Evolutionary conservation across 176 grass and related monocot species (phyloP).

Genomic region (Oryza glaberrima): DNA sequence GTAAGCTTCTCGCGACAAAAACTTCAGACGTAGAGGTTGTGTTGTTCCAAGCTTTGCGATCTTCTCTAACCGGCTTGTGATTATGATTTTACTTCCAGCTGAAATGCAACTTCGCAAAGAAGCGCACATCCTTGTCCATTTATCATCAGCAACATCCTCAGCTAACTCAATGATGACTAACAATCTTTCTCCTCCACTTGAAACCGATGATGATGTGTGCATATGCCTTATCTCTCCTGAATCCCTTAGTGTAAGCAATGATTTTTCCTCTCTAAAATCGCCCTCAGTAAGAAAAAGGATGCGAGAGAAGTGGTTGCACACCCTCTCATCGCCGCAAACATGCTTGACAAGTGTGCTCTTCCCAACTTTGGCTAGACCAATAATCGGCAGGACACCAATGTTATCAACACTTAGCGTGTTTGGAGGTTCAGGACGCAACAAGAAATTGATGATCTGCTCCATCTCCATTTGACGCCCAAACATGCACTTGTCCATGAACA

Average conservation of each 20-base stretch:
- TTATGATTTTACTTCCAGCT: conserved; percentile 39
- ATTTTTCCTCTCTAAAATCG: background rate
- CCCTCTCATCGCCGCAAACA: background rate
- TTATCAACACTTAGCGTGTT: background rate
- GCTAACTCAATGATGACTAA: conserved; percentile 9
- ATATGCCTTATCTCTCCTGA: too few species aligned
- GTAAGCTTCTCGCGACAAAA: background rate
- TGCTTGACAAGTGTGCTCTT: conserved; percentile 30
- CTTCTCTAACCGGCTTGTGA: background rate
- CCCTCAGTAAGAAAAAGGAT: background rate
- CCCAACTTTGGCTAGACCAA: conserved; percentile 32
- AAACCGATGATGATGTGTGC: too few species aligned
- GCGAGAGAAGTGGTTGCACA: conserved; percentile 12
- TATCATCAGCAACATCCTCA: background rate
- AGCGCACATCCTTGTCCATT: background rate
- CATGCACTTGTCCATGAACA: conserved; percentile 12
- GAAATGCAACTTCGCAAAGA: background rate
- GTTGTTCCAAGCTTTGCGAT: background rate
- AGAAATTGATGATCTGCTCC: conserved; percentile 1
- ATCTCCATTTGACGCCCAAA: conserved; percentile 32
- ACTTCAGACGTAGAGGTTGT: background rate
- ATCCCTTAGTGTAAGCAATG: background rate
- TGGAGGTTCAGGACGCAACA: background rate
- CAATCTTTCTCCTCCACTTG: conserved; percentile 4
- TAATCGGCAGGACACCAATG: conserved; percentile 15